Conservation (phyloP, 2,329 filamentous ascomycete species). For the Sordariomycetes sp. region DNA sequence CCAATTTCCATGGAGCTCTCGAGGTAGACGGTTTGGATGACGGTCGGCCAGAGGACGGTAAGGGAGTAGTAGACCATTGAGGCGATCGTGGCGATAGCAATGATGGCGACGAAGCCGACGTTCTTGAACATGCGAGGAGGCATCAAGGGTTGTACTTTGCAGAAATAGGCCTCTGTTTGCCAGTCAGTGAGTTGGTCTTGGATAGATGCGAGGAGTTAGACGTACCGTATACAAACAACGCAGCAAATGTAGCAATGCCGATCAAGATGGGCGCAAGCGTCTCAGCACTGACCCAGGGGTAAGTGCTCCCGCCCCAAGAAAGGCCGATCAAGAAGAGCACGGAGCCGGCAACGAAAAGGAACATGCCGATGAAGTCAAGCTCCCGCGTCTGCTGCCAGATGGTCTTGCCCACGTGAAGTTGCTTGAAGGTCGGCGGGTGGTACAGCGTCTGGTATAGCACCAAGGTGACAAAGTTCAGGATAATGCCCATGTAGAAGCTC, state of each 20-base stretch:
- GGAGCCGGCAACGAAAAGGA: constrained; percentile 29
- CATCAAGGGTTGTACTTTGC: constrained; percentile 27
- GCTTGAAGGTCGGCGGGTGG: constrained; percentile 33
- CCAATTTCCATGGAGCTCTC: constrained; percentile 25
- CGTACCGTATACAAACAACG: constrained; percentile 26
- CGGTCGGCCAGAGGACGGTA: constrained; percentile 32
- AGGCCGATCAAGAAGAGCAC: constrained; percentile 33
- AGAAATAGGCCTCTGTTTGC: constrained; percentile 21
- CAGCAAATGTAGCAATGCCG: constrained; percentile 22
- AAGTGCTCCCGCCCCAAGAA: constrained; percentile 28
- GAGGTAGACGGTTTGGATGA: constrained; percentile 30
- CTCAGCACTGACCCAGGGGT: constrained; percentile 31
- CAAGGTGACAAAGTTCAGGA: constrained; percentile 28
- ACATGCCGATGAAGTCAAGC: constrained; percentile 35
- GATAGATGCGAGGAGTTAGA: neutral
- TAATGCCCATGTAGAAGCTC: constrained; percentile 38
- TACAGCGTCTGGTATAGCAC: constrained; percentile 34
- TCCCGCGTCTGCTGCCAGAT: constrained; percentile 26
- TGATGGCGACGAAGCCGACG: constrained; percentile 26
- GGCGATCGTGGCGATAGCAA: constrained; percentile 26
- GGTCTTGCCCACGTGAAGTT: constrained; percentile 29
- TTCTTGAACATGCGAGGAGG: constrained; percentile 32
- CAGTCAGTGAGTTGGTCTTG: neutral
- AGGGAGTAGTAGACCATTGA: constrained; percentile 35
- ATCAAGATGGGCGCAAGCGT: constrained; percentile 26